Percentiles rank a stretch among this genome's conserved stretches.
These are phyloP conservation scores for Saturnispora dispora DNA, from an alignment of 805 yeast species.

Conservation along the genomic window DNA sequence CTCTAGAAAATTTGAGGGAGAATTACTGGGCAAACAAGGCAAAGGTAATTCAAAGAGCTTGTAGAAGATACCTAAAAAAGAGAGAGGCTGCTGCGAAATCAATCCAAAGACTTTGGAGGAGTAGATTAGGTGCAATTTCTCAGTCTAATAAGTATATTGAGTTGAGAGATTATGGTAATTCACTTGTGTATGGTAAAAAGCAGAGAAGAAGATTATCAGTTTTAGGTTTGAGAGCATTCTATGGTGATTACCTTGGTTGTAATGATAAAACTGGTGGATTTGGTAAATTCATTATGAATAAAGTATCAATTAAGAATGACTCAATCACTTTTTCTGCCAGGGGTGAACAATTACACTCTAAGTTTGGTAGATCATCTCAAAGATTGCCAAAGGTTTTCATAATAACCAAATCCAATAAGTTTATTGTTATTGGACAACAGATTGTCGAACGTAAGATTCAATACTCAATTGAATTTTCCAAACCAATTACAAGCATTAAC, in stretches of 20 bases:
- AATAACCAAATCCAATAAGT: conserved; percentile 43
- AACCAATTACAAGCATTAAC: conserved; percentile 51
- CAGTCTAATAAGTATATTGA: conserved; percentile 59
- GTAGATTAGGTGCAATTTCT: conserved; percentile 52
- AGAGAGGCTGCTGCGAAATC: conserved; percentile 79
- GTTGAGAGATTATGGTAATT: conserved; percentile 76
- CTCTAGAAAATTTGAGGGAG: conserved; percentile 92
- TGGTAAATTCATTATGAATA: conserved; percentile 67
- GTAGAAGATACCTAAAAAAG: conserved; percentile 75
- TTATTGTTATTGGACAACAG: conserved; percentile 67
- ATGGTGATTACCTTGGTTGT: conserved; percentile 92
- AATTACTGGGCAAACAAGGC: conserved; percentile 98
- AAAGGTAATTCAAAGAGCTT: conserved; percentile 92
- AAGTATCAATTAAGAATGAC: conserved; percentile 56
- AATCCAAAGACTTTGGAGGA: conserved; percentile 78
- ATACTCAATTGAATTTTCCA: conserved; percentile 53
- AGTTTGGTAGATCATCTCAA: conserved; percentile 87
- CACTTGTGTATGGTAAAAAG: conserved; percentile 61
- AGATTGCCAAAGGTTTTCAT: conserved; percentile 66
- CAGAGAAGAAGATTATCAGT: conserved; percentile 86
- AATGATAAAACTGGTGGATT: conserved; percentile 59
- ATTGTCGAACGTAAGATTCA: conserved; percentile 46
- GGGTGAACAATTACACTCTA: conserved; percentile 74
- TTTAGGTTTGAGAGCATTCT: conserved; percentile 76
- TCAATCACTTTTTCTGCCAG: conserved; percentile 66